Base-by-base conservation (phyloP, 176 grass and related monocot species). In the Oryza longistaminata region DNA sequence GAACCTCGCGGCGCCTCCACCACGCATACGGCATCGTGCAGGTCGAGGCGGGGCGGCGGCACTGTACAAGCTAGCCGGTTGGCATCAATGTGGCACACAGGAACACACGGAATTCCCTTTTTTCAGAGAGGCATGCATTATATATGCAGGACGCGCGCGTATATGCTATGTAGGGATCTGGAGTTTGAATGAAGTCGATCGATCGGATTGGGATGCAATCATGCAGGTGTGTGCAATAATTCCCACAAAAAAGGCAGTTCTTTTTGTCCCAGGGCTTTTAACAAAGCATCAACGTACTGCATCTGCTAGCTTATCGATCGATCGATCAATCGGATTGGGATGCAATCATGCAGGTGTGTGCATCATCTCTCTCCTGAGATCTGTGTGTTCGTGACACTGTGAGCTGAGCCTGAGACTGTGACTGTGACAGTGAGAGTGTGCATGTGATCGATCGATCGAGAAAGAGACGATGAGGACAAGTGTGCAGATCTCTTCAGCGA, bases 261-360 rank as follows among this genome's bases (percentile, higher is more conserved):
- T 7, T 78, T 82, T 85, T 85, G 81, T 79, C 87, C 76, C 76
- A 37, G 81, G 61, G 81, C 68, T 79, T 88, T 88, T 52, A 74
- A 79, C 87, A 61, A 84, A 46, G 81, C 60, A 88, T 79, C 60
- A 15, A 31, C 29, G 29, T 31, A 49, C 48, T 45, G 43, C 68
- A 74, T 33, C 27, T n/a, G 16, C 8, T 13, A 43, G 42, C 42
- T 15, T 1, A 11, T 25, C n/a, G 13, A 11, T 25, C n/a, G 13
- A 29, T 29, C 27, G 27, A 11, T 24, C n/a, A 7, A 11, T 25
- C n/a, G 13, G n/a, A n/a, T n/a, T n/a, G n/a, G n/a, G n/a, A n/a
- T n/a, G n/a, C n/a, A n/a, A n/a, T n/a, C n/a, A n/a, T n/a, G n/a
- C n/a, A n/a, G n/a, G n/a, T n/a, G n/a, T n/a, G n/a, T n/a, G n/a